These are phyloP conservation scores for Pulveroboletus sp. DNA, from an alignment of 768 basidiomycete genomes.

Conservation along the genomic window DNA sequence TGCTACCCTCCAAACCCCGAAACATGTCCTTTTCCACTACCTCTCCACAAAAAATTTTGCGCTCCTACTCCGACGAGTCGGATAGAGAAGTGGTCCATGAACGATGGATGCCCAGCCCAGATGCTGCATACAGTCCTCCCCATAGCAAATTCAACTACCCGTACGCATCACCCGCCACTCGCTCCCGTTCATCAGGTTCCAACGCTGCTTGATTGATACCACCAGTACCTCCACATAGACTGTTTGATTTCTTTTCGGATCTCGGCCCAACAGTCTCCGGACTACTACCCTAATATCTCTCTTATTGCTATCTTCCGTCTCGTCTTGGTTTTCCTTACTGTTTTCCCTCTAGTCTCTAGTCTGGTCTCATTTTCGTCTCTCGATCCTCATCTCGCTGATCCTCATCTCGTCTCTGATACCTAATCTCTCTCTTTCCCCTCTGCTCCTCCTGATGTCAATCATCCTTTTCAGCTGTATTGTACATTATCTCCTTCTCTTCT, in stretches of 20 bases:
- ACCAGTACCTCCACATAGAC: constrained; percentile 22
- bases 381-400: constrained; percentile 10
- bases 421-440: constrained; percentile 14
- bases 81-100: constrained; percentile 51
- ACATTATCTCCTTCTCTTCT: constrained; percentile 27
- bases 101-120: constrained; percentile 58
- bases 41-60: constrained; percentile 54
- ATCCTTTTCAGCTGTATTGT: constrained; percentile 27
- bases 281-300: constrained; percentile 32
- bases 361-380: constrained; percentile 3
- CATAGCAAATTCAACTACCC: constrained; percentile 30
- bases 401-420: constrained; percentile 11
- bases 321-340: constrained; percentile 18
- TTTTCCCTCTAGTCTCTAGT: constrained; percentile 21
- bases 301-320: constrained; percentile 35
- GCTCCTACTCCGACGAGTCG: constrained; percentile 66
- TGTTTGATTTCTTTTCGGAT: constrained; percentile 19
- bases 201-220: constrained; percentile 35
- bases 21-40: constrained; percentile 43
- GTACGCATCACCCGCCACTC: constrained; percentile 22
- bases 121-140: constrained; percentile 36
- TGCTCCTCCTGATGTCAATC: constrained; percentile 33
- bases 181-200: constrained; percentile 32
- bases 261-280: constrained; percentile 25
- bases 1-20: constrained; percentile 42